Evolutionary conservation across 2,329 filamentous ascomycete species (phyloP), one percentile per base, ranked within the genome.

Genomic region (Lachnellula suecica): DNA sequence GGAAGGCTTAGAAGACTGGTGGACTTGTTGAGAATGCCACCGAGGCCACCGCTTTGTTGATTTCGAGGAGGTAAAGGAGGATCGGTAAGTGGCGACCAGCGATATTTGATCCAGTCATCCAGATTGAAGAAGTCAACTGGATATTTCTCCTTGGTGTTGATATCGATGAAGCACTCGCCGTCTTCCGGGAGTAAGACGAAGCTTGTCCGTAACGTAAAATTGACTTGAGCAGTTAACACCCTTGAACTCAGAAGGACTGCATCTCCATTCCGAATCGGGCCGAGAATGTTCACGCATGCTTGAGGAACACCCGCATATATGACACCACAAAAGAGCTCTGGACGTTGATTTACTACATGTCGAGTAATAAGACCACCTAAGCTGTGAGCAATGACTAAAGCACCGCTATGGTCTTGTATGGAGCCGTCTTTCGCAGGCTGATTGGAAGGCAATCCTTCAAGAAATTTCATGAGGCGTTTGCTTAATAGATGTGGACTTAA

Each of bases 231-330:
- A 1, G 91, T 96, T 15, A 97, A 78, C 0, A 97, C 87, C 59
- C 90, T 89, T 56, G 91, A 91, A 63, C 92, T 96, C 53, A 97
- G 78, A 1, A 96, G 78, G 0, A 97, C 91, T 17, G 92, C 89
- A 66, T 97, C 92, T n/a, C 92, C 92, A 62, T 96, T 93, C 31
- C 92, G 85, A 11, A 97, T 70, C 1, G 92, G 92, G 0, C 93
- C 93, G 4, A 97, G 79, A 47, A 96, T 94, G 67, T 96, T 97
- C 67, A 97, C 84, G 66, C 91, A 96, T 49, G 88, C 83, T 60
- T 93, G 87, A 0, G 92, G 92, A 1, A 87, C 84, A 8, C 92
- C 93, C 1, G 89, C 91, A 65, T 90, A 97, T 2, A 96, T 69
- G 1, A 96, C 89, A 0, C 91, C 91, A 0, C 87, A 82, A 63